phyloP scores from a whole-genome alignment of 208 protist species.

The Lotmaria passim region DNA sequence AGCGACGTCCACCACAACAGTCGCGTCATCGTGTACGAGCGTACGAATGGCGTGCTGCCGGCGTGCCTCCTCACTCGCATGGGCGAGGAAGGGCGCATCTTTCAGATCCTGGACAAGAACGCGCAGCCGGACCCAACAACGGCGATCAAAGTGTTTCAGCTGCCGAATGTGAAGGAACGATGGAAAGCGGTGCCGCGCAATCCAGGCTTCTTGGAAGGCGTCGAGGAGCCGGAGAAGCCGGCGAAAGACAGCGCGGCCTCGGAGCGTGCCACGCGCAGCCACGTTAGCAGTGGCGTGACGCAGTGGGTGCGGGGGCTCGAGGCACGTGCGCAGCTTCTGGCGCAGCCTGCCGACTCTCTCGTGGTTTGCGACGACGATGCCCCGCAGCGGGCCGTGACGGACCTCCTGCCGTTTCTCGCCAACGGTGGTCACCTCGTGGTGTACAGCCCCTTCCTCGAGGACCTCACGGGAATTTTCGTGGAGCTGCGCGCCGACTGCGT shows the following conservation, averaged over 20 bases:
- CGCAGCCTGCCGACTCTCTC: constrained; percentile 71
- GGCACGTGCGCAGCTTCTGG: constrained; percentile 57
- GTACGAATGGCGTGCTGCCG: constrained; percentile 81
- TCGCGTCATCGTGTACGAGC: constrained; percentile 79
- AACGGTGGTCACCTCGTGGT: constrained; percentile 82
- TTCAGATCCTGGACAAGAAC: constrained; percentile 80
- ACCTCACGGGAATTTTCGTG: constrained; percentile 68
- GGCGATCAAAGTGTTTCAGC: constrained; percentile 58
- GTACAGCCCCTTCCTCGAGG: constrained; percentile 87
- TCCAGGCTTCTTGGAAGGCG: constrained; percentile 63
- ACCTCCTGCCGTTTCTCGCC: constrained; percentile 82
- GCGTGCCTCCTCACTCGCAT: constrained; percentile 81
- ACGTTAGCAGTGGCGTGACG: constrained; percentile 33
- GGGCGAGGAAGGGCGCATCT: constrained; percentile 62
- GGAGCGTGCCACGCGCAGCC: constrained; percentile 1
- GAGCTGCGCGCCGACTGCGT: constrained; percentile 72
- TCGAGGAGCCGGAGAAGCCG: constrained; percentile 37
- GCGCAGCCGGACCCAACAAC: constrained; percentile 79
- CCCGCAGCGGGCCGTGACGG: constrained; percentile 36
- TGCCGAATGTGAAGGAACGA: constrained; percentile 66
- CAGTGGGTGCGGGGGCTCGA: constrained; percentile 84
- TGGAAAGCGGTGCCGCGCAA: constrained; percentile 90
- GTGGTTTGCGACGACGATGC: constrained; percentile 67
- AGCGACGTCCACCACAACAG: constrained; percentile 81
- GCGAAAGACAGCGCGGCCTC: constrained; percentile 1